Evolutionary conservation across 495 filamentous ascomycete species (phyloP), one percentile per base, ranked within the genome.

Genomic region (Penicillium canescens): DNA sequence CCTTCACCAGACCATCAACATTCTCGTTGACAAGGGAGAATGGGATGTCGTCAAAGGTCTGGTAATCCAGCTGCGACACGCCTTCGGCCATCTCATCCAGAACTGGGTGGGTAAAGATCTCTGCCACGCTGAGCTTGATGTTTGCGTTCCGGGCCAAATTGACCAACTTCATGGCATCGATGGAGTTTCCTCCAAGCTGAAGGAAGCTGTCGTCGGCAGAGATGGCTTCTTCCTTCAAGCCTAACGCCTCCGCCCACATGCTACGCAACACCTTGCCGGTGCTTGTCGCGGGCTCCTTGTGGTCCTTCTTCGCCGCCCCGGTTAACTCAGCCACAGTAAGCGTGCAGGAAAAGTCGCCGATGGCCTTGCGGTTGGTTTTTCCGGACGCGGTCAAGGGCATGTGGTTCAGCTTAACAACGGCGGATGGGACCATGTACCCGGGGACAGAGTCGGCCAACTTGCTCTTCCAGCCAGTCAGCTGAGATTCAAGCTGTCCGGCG

Each of bases 181-280:
- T 78, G 10, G 80, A 82, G 58, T 86, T 80, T 23, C 82, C 82
- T 4, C 82, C 82, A 21, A 81, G 71, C 21, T 68, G 64, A 67
- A 82, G 76, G 57, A 84, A 84, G 57, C 66, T 72, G 46, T 79
- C 76, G 14, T 75, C 67, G 5, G 75, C 59, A 6, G 68, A 65
- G 35, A 84, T 78, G 3, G 56, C 38, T 8, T 50, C 58, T 1
- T 52, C 24, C 0, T 58, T 13, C 3, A 72, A 47, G 4, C 61
- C 61, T 0, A 80, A 51, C 0, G 69, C 62, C 0, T 60, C 34
- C 18, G 60, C 62, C 73, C 73, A 78, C 16, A 76, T 42, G 4
- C 60, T 36, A 40, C 65, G 69, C n/a, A 79, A 61, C 26, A 43
- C 52, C 46, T 56, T 59, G 52, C 76, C 49, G 14, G 37, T 46